Percentiles rank a stretch among this genome's conserved stretches.
Evolutionary conservation across 2,329 filamentous ascomycete species (phyloP).

Genomic region (Huntiella bhutanensis): DNA sequence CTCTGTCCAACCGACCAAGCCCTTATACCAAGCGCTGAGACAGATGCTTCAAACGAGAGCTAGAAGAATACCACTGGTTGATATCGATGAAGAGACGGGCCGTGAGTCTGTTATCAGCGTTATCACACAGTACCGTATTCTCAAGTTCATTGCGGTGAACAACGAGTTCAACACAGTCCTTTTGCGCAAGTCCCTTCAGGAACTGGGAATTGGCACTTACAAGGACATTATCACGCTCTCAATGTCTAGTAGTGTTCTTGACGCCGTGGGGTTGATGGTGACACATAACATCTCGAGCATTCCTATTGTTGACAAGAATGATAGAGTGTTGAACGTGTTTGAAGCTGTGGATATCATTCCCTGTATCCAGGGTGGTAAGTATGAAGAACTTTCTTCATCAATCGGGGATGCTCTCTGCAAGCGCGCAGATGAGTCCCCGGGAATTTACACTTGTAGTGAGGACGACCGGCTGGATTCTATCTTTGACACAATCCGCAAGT

Average conservation of each 20-base stretch:
- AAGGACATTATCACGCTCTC: constrained; percentile 57
- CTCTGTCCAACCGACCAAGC: constrained; percentile 78
- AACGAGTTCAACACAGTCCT: constrained; percentile 66
- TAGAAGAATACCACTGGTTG: constrained; percentile 80
- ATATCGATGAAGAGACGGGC: constrained; percentile 83
- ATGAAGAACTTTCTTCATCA: constrained; percentile 71
- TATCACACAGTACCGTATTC: constrained; percentile 91
- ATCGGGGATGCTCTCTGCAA: constrained; percentile 81
- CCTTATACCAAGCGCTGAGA: constrained; percentile 86
- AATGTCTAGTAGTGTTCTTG: constrained; percentile 83
- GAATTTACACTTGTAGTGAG: constrained; percentile 88
- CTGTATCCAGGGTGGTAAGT: constrained; percentile 80
- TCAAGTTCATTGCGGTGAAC: constrained; percentile 98
- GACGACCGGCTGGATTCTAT: constrained; percentile 88
- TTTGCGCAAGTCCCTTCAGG: constrained; percentile 68
- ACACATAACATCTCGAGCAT: constrained; percentile 86
- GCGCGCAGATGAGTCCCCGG: constrained; percentile 75
- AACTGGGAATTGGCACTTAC: constrained; percentile 76
- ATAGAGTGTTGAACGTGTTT: constrained; percentile 78
- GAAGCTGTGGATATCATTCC: constrained; percentile 95
- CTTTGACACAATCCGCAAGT: constrained; percentile 91
- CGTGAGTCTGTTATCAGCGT: constrained; percentile 89
- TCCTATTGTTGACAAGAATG: constrained; percentile 67
- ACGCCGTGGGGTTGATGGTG: constrained; percentile 86
- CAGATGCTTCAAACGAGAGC: constrained; percentile 89